Base-by-base conservation (phyloP, 1,284 basidiomycete genomes). In the Tremellales sp. region DNA sequence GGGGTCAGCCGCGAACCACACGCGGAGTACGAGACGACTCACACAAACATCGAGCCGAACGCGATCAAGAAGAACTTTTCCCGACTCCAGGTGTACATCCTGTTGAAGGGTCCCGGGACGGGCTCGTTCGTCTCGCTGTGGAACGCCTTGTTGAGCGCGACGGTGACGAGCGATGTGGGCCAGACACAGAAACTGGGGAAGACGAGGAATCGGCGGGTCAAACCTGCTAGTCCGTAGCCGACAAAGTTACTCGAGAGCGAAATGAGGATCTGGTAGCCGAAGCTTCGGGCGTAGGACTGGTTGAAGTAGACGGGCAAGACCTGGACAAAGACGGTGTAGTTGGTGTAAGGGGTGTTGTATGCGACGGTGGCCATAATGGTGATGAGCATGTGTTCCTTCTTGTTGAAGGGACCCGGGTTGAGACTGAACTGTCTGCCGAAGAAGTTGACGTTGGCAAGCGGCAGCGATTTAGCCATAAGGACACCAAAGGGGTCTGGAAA, bases 141-240 rank as follows among this genome's bases (percentile, higher is more conserved):
- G 59, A 76, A 69, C 0, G 72, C 73, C 50, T 72, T 71, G 66
- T 72, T 71, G 18, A 76, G 56, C 1, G 72, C 77, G 33, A 76
- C 72, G 12, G 75, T 75, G 21, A 75, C 72, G 1, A 77, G 61
- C 16, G 66, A 68, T 7, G 64, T 45, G 1, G 75, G 75, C 75
- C 75, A 77, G 43, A 76, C 73, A 63, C 74, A 75, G 50, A 61
- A 71, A 0, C 63, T 52, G 2, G 78, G 77, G 24, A 61, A 70
- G 4, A 79, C 76, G 14, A 79, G 64, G 60, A 76, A 78, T 21
- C 73, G 69, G 12, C 77, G 70, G 13, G 56, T 54, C 7, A 78
- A 59, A 9, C 77, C 77, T n/a, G 77, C 77, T 3, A 76, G 65
- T 7, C 76, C 76, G 55, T 77, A 76, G 1, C 78, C 78, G 16